phyloP scores from a whole-genome alignment of 768 basidiomycete species.

The Myochromella boudieri region DNA sequence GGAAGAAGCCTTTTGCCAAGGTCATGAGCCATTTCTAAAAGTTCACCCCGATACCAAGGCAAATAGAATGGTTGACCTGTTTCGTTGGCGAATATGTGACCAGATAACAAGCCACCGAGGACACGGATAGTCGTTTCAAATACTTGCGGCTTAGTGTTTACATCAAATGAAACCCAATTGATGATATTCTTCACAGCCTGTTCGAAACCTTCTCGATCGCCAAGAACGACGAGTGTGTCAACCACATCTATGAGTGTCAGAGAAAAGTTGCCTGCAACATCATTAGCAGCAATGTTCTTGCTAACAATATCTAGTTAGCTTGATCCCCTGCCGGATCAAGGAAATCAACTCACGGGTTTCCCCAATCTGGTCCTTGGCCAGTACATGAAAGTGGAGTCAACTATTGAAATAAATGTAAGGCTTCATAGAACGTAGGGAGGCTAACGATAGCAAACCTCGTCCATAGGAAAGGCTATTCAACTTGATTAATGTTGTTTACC shows the following conservation, averaged over 20 bases:
- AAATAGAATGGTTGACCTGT: constrained; percentile 67
- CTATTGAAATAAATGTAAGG: constrained; percentile 39
- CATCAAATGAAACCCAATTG: constrained; percentile 84
- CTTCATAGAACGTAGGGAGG: not conserved
- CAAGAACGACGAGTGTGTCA: constrained; percentile 88
- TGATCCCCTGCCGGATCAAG: not conserved
- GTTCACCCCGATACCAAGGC: constrained; percentile 83
- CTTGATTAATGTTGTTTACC: constrained; percentile 17
- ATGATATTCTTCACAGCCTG: constrained; percentile 83
- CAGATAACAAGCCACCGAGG: constrained; percentile 86
- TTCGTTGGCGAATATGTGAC: constrained; percentile 77
- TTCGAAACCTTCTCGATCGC: constrained; percentile 77
- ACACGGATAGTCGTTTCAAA: constrained; percentile 97
- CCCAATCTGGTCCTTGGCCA: constrained; percentile 87
- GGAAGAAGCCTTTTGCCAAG: constrained; percentile 84
- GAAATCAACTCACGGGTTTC: constrained; percentile 60
- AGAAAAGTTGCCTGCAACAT: constrained; percentile 94
- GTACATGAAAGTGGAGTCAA: constrained; percentile 87
- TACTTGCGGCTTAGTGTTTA: constrained; percentile 95
- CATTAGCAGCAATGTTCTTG: constrained; percentile 78
- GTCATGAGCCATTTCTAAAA: constrained; percentile 80
- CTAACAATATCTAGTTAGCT: constrained; percentile 29
- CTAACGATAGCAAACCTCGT: constrained; percentile 56
- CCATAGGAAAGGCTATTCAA: constrained; percentile 75
- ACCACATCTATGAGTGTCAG: constrained; percentile 80